phyloP scores from a whole-genome alignment of 352 stramenopile species.

The Pythium brachiatum region DNA sequence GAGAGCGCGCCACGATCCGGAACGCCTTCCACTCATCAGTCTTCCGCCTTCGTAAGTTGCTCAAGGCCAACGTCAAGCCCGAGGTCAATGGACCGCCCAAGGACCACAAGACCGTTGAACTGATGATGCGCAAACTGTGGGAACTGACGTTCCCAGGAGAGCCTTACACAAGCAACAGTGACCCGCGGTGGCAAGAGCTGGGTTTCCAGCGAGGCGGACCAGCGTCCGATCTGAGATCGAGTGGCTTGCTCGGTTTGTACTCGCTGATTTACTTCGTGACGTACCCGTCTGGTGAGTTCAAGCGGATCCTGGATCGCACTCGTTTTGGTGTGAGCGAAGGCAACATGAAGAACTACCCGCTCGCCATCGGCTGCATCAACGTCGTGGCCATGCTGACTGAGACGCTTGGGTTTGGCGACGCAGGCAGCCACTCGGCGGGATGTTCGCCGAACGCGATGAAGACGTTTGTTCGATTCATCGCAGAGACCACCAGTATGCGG shows the following conservation, averaged over 20 bases:
- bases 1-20: slow-evolving; percentile 71
- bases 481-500: slow-evolving; percentile 35
- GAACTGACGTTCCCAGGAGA: slow-evolving; percentile 57
- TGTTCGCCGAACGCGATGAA: slow-evolving; percentile 70
- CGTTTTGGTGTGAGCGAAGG: slow-evolving; percentile 80
- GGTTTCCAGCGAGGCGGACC: slow-evolving; percentile 81
- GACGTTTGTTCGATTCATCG: slow-evolving; percentile 73
- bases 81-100: slow-evolving; percentile 64
- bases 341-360: slow-evolving; percentile 88
- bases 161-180: slow-evolving; percentile 64
- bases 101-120: slow-evolving; percentile 69
- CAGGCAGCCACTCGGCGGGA: slow-evolving; percentile 70
- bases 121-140: slow-evolving; percentile 81
- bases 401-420: slow-evolving; percentile 74
- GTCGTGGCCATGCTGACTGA: slow-evolving; percentile 70
- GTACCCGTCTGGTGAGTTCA: slow-evolving; percentile 57
- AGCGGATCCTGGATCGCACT: slow-evolving; percentile 69
- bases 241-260: slow-evolving; percentile 79
- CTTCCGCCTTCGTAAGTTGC: slow-evolving; percentile 61
- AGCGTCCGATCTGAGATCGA: slow-evolving; percentile 78
- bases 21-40: slow-evolving; percentile 66
- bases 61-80: slow-evolving; percentile 77
- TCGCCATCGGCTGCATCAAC: slow-evolving; percentile 88
- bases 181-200: slow-evolving; percentile 78
- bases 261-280: slow-evolving; percentile 83